phyloP scores from a whole-genome alignment of 2,329 filamentous ascomycete species.

The Cercospora zeae-maydis region DNA sequence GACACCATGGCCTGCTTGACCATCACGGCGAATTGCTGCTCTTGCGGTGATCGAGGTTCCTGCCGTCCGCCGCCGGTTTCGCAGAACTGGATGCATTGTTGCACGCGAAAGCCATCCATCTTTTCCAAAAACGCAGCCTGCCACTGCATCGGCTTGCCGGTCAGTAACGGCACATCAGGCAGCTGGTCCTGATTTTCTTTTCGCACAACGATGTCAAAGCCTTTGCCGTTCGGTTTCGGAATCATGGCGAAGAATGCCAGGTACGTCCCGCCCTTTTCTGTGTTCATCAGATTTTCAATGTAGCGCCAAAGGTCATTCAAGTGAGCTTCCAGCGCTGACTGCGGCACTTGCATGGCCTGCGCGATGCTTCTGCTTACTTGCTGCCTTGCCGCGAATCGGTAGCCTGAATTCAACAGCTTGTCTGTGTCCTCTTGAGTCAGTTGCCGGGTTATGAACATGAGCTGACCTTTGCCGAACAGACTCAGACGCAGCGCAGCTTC shows the following conservation, averaged over 20 bases:
- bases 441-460: slow-evolving; percentile 73
- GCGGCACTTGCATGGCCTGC: slow-evolving; percentile 69
- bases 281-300: slow-evolving; percentile 41
- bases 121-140: slow-evolving; percentile 35
- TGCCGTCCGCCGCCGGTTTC: slow-evolving; percentile 18
- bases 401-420: slow-evolving; percentile 67
- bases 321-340: slow-evolving; percentile 57
- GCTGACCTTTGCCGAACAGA: slow-evolving; percentile 65
- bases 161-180: slow-evolving; percentile 44
- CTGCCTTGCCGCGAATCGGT: slow-evolving; percentile 68
- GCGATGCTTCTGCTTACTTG: slow-evolving; percentile 68
- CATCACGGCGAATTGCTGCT: slow-evolving; percentile 39
- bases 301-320: slow-evolving; percentile 64
- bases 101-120: slow-evolving; percentile 33
- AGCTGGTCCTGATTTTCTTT: slow-evolving; percentile 41
- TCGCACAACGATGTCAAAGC: slow-evolving; percentile 46
- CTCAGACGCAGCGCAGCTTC: slow-evolving; percentile 40
- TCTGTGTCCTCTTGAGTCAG: slow-evolving; percentile 59
- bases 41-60: slow-evolving; percentile 14
- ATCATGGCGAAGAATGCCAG: slow-evolving; percentile 38
- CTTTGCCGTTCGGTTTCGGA: slow-evolving; percentile 34
- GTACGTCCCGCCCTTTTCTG: slow-evolving; percentile 42
- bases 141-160: slow-evolving; percentile 31
- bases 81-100: slow-evolving; percentile 23
- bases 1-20: slow-evolving; percentile 33